These are phyloP conservation scores for Botrytis byssoidea DNA, from an alignment of 2,329 filamentous ascomycete genomes.

Conservation along the genomic window DNA sequence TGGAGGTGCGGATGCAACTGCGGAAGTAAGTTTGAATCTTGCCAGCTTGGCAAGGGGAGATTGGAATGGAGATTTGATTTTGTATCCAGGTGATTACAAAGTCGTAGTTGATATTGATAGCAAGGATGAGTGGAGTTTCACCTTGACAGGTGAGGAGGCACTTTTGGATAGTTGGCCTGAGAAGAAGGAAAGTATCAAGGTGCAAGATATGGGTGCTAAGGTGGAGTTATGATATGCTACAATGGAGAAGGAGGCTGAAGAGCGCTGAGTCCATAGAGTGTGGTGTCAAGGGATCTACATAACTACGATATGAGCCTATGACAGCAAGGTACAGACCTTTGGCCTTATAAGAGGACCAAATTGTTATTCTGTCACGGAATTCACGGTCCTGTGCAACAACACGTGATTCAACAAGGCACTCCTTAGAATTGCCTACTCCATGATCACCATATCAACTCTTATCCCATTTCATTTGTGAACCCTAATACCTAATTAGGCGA, in stretches of 20 bases:
- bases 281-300: neutral
- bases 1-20: conserved; percentile 38
- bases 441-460: no score
- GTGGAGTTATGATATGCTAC: neutral
- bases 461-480: no score
- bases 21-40: conserved; percentile 46
- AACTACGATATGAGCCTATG: neutral
- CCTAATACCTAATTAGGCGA: no score
- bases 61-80: conserved; percentile 48
- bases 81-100: conserved; percentile 54
- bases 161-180: conserved; percentile 42
- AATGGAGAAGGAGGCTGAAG: neutral
- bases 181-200: neutral
- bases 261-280: neutral
- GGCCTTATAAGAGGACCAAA: neutral
- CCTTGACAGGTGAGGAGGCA: conserved; percentile 45
- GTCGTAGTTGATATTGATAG: conserved; percentile 48
- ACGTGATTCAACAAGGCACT: no score
- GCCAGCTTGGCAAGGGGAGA: conserved; percentile 51
- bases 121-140: conserved; percentile 45
- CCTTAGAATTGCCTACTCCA: no score
- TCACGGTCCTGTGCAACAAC: no score
- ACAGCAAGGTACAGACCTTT: neutral
- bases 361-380: neutral
- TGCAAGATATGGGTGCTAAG: neutral